Evolutionary conservation across 768 basidiomycete genomes (phyloP).

Genomic region (Pulveroboletus frians): DNA sequence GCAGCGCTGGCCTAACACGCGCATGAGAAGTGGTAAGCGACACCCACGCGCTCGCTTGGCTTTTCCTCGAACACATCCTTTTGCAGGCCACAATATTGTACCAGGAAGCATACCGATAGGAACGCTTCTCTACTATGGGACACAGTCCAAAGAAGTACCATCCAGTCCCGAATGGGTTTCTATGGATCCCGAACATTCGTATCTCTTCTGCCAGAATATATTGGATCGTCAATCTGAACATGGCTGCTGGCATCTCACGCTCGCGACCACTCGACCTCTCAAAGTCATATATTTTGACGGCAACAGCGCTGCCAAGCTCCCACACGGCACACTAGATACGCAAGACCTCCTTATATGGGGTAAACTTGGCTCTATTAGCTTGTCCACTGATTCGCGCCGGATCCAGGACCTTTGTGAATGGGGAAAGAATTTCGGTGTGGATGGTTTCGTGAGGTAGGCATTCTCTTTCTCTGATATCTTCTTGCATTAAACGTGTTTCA

Average conservation of each 20-base stretch:
- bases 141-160: constrained; percentile 20
- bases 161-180: constrained; percentile 31
- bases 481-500: constrained; percentile 4
- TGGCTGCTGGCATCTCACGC: constrained; percentile 17
- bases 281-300: constrained; percentile 52
- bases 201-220: constrained; percentile 32
- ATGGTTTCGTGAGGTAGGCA: constrained; percentile 43
- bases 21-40: constrained; percentile 40
- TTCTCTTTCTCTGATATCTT: not conserved
- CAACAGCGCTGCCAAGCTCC: constrained; percentile 43
- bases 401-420: constrained; percentile 40
- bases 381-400: constrained; percentile 31
- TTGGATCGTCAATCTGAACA: not conserved
- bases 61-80: constrained; percentile 9
- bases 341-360: constrained; percentile 48
- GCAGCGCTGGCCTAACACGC: constrained; percentile 44
- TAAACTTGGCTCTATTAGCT: constrained; percentile 4
- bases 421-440: constrained; percentile 37
- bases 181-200: constrained; percentile 34
- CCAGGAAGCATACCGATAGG: constrained; percentile 32
- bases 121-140: constrained; percentile 35
- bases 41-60: constrained; percentile 7
- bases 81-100: constrained; percentile 22
- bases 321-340: constrained; percentile 39
- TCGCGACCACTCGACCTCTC: constrained; percentile 28